These are phyloP conservation scores for Gamarada debralockiae DNA, from an alignment of 495 filamentous ascomycete species.

Conservation along the genomic window DNA sequence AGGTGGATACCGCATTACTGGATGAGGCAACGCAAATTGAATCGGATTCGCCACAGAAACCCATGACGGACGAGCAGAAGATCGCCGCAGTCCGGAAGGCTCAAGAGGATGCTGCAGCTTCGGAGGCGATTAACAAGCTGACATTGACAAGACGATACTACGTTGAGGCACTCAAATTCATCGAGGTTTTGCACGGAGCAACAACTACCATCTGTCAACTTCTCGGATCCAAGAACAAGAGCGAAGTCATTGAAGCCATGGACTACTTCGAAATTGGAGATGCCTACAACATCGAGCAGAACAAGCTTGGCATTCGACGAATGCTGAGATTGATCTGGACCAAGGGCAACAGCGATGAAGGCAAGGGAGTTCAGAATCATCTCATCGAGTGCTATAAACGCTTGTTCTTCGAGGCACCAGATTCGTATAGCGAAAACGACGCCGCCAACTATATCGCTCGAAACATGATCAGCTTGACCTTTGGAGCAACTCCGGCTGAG, in stretches of 20 bases:
- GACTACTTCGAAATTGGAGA: constrained; percentile 95
- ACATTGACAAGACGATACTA: constrained; percentile 90
- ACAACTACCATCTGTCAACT: constrained; percentile 78
- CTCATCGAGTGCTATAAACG: constrained; percentile 96
- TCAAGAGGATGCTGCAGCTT: constrained; percentile 60
- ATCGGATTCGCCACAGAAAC: constrained; percentile 53
- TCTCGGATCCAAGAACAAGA: constrained; percentile 91
- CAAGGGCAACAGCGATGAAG: constrained; percentile 98
- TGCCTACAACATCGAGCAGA: constrained; percentile 90
- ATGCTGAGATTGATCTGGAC: constrained; percentile 99
- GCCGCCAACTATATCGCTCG: constrained; percentile 92
- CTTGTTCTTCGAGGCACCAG: constrained; percentile 92
- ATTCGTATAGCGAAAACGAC: constrained; percentile 81
- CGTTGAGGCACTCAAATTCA: constrained; percentile 86
- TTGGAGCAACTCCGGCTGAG: constrained; percentile 89
- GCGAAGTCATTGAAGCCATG: constrained; percentile 97
- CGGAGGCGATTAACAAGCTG: constrained; percentile 77
- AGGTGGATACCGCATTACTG: constrained; percentile 71
- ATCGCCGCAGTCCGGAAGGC: constrained; percentile 60
- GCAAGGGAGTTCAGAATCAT: constrained; percentile 95
- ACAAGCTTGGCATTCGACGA: constrained; percentile 81
- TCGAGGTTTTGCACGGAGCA: constrained; percentile 84
- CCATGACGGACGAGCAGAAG: constrained; percentile 53
- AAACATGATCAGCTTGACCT: constrained; percentile 98
- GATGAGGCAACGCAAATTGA: constrained; percentile 86